phyloP scores from a whole-genome alignment of 2,329 filamentous ascomycete genomes.

The Sclerotinia minor region DNA sequence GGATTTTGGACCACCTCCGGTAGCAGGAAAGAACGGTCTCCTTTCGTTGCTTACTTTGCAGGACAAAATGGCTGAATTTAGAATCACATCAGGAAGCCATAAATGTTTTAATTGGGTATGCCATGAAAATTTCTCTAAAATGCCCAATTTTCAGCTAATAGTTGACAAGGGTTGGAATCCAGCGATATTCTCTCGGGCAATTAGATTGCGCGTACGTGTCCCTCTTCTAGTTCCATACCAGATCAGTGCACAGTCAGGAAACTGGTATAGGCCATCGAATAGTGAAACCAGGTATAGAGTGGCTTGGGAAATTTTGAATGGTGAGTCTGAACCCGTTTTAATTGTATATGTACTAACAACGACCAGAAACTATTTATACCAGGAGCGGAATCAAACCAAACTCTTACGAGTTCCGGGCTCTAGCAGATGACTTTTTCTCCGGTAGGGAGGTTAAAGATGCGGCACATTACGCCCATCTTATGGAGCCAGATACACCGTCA shows the following conservation, averaged over 20 bases:
- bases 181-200: slow-evolving; percentile 12
- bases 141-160: not conserved
- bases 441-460: not conserved
- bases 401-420: not conserved
- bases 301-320: not conserved
- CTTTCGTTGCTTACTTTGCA: slow-evolving; percentile 15
- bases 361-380: not conserved
- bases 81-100: not conserved
- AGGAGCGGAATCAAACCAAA: not conserved
- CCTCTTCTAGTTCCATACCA: slow-evolving; percentile 10
- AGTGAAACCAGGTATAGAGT: not conserved
- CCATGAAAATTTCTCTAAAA: no score
- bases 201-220: not conserved
- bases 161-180: slow-evolving; percentile 10
- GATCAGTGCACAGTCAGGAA: not conserved
- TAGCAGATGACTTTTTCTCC: slow-evolving; percentile 2
- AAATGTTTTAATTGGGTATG: slow-evolving; percentile 15
- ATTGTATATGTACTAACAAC: not conserved
- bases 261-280: not conserved
- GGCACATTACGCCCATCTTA: not conserved
- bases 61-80: not conserved
- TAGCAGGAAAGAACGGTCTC: slow-evolving; percentile 6
- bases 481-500: not conserved
- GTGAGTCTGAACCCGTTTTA: not conserved
- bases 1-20: slow-evolving; percentile 6